Conservation (phyloP, 306 rosid species). For the Medicago truncatula region MtrunA17r5.0-ANR NC_053042.1:55326501-55327000, state of each 20-base stretch:
- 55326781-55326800: slow-evolving; percentile 30
- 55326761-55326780: slow-evolving; percentile 41
- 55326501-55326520: slow-evolving; percentile 27
- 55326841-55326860: too few relatives aligned
- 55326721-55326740: slow-evolving; percentile 43
- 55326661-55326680: slow-evolving; percentile 52
- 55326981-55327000: too few relatives aligned
- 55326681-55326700: slow-evolving; percentile 54
- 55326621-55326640: slow-evolving; percentile 47
- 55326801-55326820: slow-evolving; percentile 38
- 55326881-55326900: too few relatives aligned
- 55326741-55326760: slow-evolving; percentile 43
- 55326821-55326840: not conserved
- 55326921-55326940: too few relatives aligned
- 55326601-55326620: slow-evolving; percentile 47
- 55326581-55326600: slow-evolving; percentile 30
- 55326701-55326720: slow-evolving; percentile 45
- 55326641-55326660: slow-evolving; percentile 51
- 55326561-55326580: slow-evolving; percentile 33
- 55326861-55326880: too few relatives aligned
- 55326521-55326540: slow-evolving; percentile 15
- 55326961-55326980: too few relatives aligned
- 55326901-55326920: too few relatives aligned
- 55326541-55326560: slow-evolving; percentile 25
- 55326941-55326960: too few relatives aligned